Evolutionary conservation across 2,329 filamentous ascomycete species (phyloP).

Genomic region (Thermothelomyces thermophilus): DNA sequence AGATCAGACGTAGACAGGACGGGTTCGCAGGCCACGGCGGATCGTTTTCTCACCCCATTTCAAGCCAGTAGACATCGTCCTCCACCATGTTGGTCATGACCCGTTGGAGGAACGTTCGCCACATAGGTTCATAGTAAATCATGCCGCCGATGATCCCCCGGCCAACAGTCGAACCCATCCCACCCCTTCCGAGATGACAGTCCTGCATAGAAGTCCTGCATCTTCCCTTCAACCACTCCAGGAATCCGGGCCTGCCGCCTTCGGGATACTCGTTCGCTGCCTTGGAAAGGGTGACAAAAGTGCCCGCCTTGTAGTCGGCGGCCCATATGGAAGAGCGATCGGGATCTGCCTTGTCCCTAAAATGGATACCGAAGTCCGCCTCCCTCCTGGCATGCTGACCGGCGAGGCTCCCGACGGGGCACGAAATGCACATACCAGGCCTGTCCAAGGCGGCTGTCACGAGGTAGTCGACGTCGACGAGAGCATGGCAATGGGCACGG

Average conservation of each 20-base stretch:
- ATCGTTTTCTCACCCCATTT: constrained; percentile 49
- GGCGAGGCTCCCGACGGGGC: constrained; percentile 50
- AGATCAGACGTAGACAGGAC: background rate
- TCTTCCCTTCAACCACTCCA: constrained; percentile 68
- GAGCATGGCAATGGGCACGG: constrained; percentile 85
- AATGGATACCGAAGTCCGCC: constrained; percentile 45
- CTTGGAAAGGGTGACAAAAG: constrained; percentile 50
- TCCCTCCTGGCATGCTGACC: constrained; percentile 47
- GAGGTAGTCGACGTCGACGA: constrained; percentile 80
- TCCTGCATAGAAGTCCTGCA: constrained; percentile 56
- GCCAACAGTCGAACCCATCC: constrained; percentile 71
- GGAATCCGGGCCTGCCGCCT: constrained; percentile 64
- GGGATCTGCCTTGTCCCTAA: constrained; percentile 42
- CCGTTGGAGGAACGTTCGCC: constrained; percentile 64
- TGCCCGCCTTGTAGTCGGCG: constrained; percentile 51
- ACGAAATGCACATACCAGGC: constrained; percentile 65
- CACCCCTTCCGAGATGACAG: constrained; percentile 36
- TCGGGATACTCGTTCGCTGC: constrained; percentile 71
- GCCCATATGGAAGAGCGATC: constrained; percentile 55
- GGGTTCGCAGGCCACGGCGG: background rate
- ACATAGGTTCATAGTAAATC: constrained; percentile 86
- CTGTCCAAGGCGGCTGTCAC: constrained; percentile 64
- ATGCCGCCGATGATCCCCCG: constrained; percentile 69
- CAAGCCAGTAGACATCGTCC: constrained; percentile 80
- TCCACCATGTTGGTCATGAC: constrained; percentile 65